These are phyloP conservation scores for Amanita inopinata DNA, from an alignment of 768 basidiomycete species.

Conservation along the genomic window DNA sequence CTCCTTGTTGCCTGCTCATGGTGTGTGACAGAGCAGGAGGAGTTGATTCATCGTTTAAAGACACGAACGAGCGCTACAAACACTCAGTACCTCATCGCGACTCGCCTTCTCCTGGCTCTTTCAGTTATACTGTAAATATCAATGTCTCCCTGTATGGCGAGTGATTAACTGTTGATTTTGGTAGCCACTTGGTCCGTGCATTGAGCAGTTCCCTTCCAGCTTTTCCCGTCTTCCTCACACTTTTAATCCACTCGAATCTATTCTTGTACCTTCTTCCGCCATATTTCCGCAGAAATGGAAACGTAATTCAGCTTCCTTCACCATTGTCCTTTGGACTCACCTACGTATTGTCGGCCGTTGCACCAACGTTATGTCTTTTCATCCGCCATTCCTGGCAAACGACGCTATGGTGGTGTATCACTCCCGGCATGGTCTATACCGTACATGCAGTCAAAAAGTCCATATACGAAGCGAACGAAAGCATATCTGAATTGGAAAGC, in stretches of 20 bases:
- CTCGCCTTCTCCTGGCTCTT: conserved; percentile 32
- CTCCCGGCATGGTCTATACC: conserved; percentile 31
- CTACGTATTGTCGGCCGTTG: conserved; percentile 32
- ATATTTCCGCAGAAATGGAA: not conserved
- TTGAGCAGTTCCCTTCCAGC: conserved; percentile 17
- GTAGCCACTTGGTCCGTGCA: conserved; percentile 24
- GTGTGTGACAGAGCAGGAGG: conserved; percentile 45
- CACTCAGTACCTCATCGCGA: conserved; percentile 26
- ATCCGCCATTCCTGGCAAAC: conserved; percentile 42
- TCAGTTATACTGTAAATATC: conserved; percentile 37
- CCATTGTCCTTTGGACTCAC: conserved; percentile 20
- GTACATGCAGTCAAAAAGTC: conserved; percentile 36
- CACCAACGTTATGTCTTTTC: conserved; percentile 40
- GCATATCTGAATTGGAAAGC: conserved; percentile 39
- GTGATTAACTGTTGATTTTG: not conserved
- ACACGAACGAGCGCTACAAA: conserved; percentile 33
- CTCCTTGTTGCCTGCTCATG: not conserved
- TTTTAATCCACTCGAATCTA: conserved; percentile 5
- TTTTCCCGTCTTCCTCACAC: not conserved
- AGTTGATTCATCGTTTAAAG: conserved; percentile 40
- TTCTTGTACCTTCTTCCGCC: conserved; percentile 7
- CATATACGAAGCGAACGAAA: conserved; percentile 34
- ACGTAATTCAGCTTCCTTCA: conserved; percentile 13
- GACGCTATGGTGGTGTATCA: conserved; percentile 42
- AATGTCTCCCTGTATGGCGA: not conserved